These are phyloP conservation scores for Xylariaceae sp. DNA, from an alignment of 2,329 filamentous ascomycete genomes.

Conservation along the genomic window DNA sequence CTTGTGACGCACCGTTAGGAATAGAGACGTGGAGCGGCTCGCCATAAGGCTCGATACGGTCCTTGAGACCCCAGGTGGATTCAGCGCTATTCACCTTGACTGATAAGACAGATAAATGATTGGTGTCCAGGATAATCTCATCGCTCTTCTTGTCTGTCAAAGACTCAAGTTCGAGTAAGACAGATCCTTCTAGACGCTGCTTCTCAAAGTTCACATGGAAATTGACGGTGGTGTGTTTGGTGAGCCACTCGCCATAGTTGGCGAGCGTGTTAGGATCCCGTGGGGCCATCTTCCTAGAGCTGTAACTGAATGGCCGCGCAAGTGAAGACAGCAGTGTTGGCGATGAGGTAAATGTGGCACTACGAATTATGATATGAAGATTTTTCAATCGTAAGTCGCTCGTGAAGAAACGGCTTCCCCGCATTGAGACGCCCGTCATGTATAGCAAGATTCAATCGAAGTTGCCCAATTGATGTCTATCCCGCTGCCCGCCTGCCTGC, in stretches of 20 bases:
- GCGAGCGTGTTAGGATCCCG: constrained; percentile 87
- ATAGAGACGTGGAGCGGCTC: constrained; percentile 64
- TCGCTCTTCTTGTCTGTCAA: constrained; percentile 68
- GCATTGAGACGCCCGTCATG: constrained; percentile 19
- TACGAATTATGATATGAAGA: constrained; percentile 27
- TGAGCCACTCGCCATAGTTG: constrained; percentile 87
- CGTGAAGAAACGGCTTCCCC: constrained; percentile 25
- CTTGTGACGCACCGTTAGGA: constrained; percentile 51
- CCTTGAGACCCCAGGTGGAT: constrained; percentile 65
- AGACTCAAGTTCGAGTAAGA: constrained; percentile 72
- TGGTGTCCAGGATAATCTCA: constrained; percentile 86
- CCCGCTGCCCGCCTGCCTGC: not conserved
- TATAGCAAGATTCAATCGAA: not conserved
- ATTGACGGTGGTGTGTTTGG: constrained; percentile 75
- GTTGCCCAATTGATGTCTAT: not conserved
- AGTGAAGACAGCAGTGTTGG: constrained; percentile 10
- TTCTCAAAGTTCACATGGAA: constrained; percentile 80
- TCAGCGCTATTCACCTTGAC: constrained; percentile 66
- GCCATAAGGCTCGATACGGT: constrained; percentile 69
- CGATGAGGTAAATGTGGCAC: constrained; percentile 17
- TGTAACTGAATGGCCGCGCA: constrained; percentile 18
- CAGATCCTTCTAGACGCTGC: constrained; percentile 72
- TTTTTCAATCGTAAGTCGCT: constrained; percentile 27
- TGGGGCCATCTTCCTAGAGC: constrained; percentile 32
- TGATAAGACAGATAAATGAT: constrained; percentile 67